Evolutionary conservation across 345 rosid genomes (phyloP), one percentile per base, ranked within the genome.

Genomic region (Citrus hindsii): DNA sequence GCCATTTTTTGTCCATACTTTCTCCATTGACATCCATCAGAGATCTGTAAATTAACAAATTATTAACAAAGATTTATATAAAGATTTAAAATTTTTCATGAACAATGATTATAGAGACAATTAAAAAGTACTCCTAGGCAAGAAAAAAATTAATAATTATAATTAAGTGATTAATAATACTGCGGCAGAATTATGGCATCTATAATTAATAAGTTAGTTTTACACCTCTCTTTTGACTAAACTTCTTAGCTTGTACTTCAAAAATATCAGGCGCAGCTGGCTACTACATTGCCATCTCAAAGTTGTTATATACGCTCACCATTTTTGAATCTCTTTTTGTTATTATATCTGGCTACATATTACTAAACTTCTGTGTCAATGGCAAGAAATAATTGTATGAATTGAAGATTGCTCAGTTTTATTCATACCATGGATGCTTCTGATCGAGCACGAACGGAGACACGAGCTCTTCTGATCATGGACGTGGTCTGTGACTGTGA

Each of bases 11-110:
- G 92, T 8, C 92, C 92, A 35, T 89, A 89, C 38, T 89, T 89
- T 64, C 92, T 83, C 92, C 92, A 89, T 71, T 89, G 92, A 59
- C 92, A 89, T 0, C 92, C 92, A 74, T 89, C 92, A 14, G 89
- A 67, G 32, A 89, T 89, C 92, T 89, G 72, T n/a, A 25, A 25
- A 56, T 30, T 18, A 18, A 53, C 22, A 53, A 53, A 53, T 4
- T 16, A 53, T 4, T 16, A 53, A 53, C 2, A 53, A 19, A 18
- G 4, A 12, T 13, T 12, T 3, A 12, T 46, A 3, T 13, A 46
- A 46, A 46, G 51, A 46, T 46, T 12, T 12, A 46, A 46, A 12
- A 3, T 1, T 13, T 46, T 33, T 19, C 38, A 0, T 32, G 0
- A 65, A 65, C 10, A 16, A 18, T 14, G 69, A 22, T 8, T 16